phyloP scores from a whole-genome alignment of 441 rosid genomes.

The Corymbia calophylla region DNA sequence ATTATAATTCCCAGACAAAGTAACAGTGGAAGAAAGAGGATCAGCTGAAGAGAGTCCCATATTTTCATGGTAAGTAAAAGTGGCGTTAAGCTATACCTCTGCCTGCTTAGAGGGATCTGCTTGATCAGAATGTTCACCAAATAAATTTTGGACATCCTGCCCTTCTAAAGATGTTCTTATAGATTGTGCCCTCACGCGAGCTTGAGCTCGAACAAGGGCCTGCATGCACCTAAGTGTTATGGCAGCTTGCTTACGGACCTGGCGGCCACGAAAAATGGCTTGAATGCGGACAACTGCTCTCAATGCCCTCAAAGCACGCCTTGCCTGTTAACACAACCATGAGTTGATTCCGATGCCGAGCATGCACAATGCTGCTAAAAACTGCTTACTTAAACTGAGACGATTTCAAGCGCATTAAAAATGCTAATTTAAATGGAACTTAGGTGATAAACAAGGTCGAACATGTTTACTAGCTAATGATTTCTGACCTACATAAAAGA shows the following conservation, averaged over 20 bases:
- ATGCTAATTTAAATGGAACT: neutral
- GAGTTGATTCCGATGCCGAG: neutral
- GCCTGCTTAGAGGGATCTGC: constrained; percentile 50
- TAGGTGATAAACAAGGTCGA: neutral
- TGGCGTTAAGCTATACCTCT: constrained; percentile 40
- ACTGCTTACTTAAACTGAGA: neutral
- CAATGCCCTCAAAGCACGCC: constrained; percentile 79
- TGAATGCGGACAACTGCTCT: constrained; percentile 89
- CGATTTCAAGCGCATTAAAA: neutral
- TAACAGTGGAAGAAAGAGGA: neutral
- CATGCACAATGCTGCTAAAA: neutral
- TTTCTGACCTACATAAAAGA: neutral
- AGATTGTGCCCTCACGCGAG: constrained; percentile 55
- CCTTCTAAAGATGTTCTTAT: constrained; percentile 16
- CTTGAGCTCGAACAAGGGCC: constrained; percentile 91
- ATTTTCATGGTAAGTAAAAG: neutral
- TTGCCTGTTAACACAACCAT: constrained; percentile 36
- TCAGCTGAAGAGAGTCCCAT: neutral
- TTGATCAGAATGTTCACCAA: constrained; percentile 4
- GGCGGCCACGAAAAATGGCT: constrained; percentile 80
- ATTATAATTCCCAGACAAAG: neutral
- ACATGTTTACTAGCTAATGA: neutral
- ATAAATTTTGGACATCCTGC: constrained; percentile 19
- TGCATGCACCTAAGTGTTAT: constrained; percentile 94
- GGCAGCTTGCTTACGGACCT: constrained; percentile 88